Percentiles rank a stretch among this genome's conserved stretches.
These are phyloP conservation scores for Astragalus glycyphyllos DNA, from an alignment of 306 rosid genomes.

Conservation along the genomic window DNA sequence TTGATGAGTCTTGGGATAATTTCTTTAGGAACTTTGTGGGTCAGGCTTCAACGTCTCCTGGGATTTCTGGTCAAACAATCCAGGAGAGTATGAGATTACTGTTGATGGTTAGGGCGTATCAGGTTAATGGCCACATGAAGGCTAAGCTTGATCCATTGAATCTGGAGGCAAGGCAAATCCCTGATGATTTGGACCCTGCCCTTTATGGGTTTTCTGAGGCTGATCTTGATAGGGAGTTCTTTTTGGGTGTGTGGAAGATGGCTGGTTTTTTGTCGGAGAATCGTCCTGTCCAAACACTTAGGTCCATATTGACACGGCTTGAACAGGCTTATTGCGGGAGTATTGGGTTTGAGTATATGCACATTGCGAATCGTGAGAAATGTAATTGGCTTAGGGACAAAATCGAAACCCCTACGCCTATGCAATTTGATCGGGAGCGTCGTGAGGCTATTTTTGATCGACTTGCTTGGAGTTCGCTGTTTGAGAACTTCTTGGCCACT, in stretches of 20 bases:
- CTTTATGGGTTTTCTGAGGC: conserved; percentile 91
- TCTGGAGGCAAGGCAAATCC: conserved; percentile 67
- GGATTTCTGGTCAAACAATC: conserved; percentile 94
- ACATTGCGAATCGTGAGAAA: conserved; percentile 80
- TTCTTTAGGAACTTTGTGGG: conserved; percentile 95
- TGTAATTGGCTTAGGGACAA: conserved; percentile 93
- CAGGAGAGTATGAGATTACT: conserved; percentile 97
- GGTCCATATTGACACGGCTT: conserved; percentile 87
- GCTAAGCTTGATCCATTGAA: conserved; percentile 86
- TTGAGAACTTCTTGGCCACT: conserved; percentile 92
- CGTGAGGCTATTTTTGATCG: conserved; percentile 90
- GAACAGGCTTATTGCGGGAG: conserved; percentile 98
- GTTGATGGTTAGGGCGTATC: conserved; percentile 91
- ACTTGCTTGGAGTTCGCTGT: conserved; percentile 91
- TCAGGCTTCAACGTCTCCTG: conserved; percentile 84
- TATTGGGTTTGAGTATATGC: conserved; percentile 97
- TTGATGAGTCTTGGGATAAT: conserved; percentile 98
- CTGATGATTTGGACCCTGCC: conserved; percentile 85
- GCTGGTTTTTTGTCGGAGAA: conserved; percentile 96
- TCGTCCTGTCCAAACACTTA: conserved; percentile 91
- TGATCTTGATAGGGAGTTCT: conserved; percentile 96
- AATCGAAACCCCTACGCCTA: conserved; percentile 84
- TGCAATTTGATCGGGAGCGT: conserved; percentile 71
- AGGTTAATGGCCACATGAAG: conserved; percentile 95
- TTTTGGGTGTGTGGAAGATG: conserved; percentile 97